Conservation (phyloP, 2,329 filamentous ascomycete species). For the Falciphora oryzae region DNA sequence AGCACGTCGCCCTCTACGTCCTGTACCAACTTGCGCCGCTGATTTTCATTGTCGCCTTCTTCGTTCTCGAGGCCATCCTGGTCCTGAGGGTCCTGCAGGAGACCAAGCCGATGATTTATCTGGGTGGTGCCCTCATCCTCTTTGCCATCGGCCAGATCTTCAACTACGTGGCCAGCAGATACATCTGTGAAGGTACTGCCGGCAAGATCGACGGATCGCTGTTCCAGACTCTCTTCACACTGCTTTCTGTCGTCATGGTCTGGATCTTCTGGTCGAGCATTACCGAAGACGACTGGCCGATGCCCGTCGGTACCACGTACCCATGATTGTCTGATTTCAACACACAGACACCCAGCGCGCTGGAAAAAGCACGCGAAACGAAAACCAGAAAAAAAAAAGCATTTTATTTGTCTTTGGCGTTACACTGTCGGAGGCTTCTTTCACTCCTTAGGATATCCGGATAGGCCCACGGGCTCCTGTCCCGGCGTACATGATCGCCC, state of each 20-base stretch:
- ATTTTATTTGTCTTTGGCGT: slow-evolving; percentile 10
- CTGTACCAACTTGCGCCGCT: slow-evolving; percentile 88
- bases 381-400: slow-evolving; percentile 3
- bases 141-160: slow-evolving; percentile 94
- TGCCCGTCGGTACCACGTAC: slow-evolving; percentile 33
- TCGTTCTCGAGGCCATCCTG: slow-evolving; percentile 74
- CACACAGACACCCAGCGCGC: not conserved
- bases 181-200: slow-evolving; percentile 77
- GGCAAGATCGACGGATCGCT: slow-evolving; percentile 90
- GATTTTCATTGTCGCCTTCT: slow-evolving; percentile 83
- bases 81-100: slow-evolving; percentile 85
- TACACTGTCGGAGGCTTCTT: slow-evolving; percentile 2
- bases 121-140: slow-evolving; percentile 65
- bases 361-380: slow-evolving; percentile 3
- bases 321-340: not conserved
- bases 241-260: slow-evolving; percentile 72
- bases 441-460: slow-evolving; percentile 1
- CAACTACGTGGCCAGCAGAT: slow-evolving; percentile 86
- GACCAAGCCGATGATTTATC: slow-evolving; percentile 85
- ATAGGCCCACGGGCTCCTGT: not conserved
- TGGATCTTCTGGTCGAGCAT: slow-evolving; percentile 99
- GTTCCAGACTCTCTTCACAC: slow-evolving; percentile 89
- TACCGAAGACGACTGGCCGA: slow-evolving; percentile 96
- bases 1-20: slow-evolving; percentile 83
- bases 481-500: not conserved